Evolutionary conservation across 371 early-diverging fungal species (phyloP).

Genomic region (Capillidium rhysosporum): DNA sequence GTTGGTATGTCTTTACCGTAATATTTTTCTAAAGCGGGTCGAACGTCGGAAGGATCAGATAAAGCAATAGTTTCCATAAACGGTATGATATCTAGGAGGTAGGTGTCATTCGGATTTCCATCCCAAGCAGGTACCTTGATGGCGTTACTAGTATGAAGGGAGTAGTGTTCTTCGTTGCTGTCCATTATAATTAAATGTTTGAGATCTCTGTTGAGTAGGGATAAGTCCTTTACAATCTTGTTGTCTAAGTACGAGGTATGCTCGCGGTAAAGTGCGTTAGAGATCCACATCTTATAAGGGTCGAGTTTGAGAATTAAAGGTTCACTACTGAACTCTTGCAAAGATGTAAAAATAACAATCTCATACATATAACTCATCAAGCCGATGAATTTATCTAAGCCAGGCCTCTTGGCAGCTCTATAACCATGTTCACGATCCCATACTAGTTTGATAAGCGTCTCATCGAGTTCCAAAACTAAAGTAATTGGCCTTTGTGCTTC

Average conservation of each 20-base stretch:
- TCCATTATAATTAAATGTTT: conserved; percentile 84
- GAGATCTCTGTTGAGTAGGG: conserved; percentile 80
- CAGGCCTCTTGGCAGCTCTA: conserved; percentile 88
- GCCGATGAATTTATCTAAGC: conserved; percentile 80
- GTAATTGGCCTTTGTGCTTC: conserved; percentile 72
- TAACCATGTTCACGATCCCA: conserved; percentile 89
- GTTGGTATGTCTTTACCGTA: conserved; percentile 41
- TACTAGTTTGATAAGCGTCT: conserved; percentile 70
- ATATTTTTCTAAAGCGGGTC: conserved; percentile 41
- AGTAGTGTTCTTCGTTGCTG: conserved; percentile 53
- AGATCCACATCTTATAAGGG: conserved; percentile 55
- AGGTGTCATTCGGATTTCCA: conserved; percentile 63
- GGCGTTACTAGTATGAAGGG: conserved; percentile 82
- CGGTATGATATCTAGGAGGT: conserved; percentile 63
- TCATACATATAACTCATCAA: conserved; percentile 82
- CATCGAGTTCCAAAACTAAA: conserved; percentile 80
- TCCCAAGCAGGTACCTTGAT: conserved; percentile 65
- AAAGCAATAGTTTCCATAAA: conserved; percentile 72
- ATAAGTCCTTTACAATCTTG: conserved; percentile 77
- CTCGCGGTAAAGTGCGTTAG: conserved; percentile 77
- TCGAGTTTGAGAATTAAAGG: conserved; percentile 78
- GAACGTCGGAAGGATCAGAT: conserved; percentile 53
- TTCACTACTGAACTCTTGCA: conserved; percentile 44
- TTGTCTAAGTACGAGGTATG: conserved; percentile 67
- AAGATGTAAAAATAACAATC: conserved; percentile 83